Base-by-base conservation (phyloP, 1,139 yeast species). In the Yamadazyma membranifaciens region DNA sequence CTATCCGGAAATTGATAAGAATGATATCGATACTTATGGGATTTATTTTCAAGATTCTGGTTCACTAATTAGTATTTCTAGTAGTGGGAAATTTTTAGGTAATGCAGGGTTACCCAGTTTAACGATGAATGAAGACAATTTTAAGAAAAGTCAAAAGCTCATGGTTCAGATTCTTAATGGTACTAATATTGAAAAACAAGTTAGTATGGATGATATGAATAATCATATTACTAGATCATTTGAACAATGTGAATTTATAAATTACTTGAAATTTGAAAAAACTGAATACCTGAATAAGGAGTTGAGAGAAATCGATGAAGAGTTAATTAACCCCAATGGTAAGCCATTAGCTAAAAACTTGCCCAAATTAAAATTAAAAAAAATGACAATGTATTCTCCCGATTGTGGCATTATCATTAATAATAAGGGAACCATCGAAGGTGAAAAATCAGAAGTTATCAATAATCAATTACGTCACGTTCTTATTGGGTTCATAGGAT, bases 301-400 rank as follows among this genome's bases (percentile, higher is more conserved):
- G 48, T 59, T 88, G 41, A 56, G 68, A 33, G 67, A 67, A 36
- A 80, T 89, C 26, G 96, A 89, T 50, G 75, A 78, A 27, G 98
- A 91, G 56, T 62, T 88, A 25, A 60, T 54, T 12, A 66, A 73
- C 48, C 97, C 97, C 0, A 58, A 75, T 28, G 97, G 97, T 1
- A 67, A 84, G 44, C 97, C 97, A 2, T 73, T 83, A 12, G 45
- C 56, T 0, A 46, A 52, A 6, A 20, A 20, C 24, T 57, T 83
- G 1, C 97, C 96, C 0, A 56, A 62, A 2, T 52, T 91, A 13
- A 65, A 64, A 28, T 55, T 88, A 10, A 60, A 73, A 6, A 63
- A 73, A 9, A 87, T 84, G 5, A 48, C 87, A 17, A 46, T 87
- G 14, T 89, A 86, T 54, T 87, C 96, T 0, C 97, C 97, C 0